Percentiles rank a stretch among this genome's conserved stretches.
These are phyloP conservation scores for Hyaloscypha hepaticicola DNA, from an alignment of 495 filamentous ascomycete genomes.

Conservation along the genomic window DNA sequence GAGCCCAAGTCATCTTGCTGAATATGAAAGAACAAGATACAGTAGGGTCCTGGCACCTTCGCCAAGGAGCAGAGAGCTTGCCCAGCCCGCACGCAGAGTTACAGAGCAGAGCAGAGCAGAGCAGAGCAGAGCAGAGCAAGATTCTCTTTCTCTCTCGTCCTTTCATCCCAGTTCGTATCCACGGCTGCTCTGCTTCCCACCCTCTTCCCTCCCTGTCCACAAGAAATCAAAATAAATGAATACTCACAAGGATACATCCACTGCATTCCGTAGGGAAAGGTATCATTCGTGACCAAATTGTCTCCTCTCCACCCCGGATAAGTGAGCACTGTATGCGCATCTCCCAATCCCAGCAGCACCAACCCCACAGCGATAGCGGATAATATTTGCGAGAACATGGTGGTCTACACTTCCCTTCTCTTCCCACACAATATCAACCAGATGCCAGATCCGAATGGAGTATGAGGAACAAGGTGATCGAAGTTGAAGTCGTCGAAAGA, in stretches of 20 bases:
- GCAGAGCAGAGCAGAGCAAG: neutral
- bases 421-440: neutral
- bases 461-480: neutral
- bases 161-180: conserved; percentile 1
- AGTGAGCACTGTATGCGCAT: conserved; percentile 87
- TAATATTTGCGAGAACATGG: conserved; percentile 15
- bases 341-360: conserved; percentile 39
- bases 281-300: conserved; percentile 78
- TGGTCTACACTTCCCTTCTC: neutral
- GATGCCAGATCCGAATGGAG: neutral
- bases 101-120: too few relatives aligned
- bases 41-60: too few relatives aligned
- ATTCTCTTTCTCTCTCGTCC: neutral
- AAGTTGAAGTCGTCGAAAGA: neutral
- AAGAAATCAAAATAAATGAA: conserved; percentile 4
- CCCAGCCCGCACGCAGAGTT: too few relatives aligned
- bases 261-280: conserved; percentile 91
- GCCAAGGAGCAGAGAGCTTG: too few relatives aligned
- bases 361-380: conserved; percentile 4
- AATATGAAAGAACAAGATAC: too few relatives aligned
- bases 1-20: too few relatives aligned
- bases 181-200: neutral
- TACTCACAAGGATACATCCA: conserved; percentile 97
- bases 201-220: neutral
- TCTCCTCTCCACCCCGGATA: conserved; percentile 96